Evolutionary conservation across 1,284 basidiomycete species (phyloP).

Genomic region (Trametes versicolor): DNA sequence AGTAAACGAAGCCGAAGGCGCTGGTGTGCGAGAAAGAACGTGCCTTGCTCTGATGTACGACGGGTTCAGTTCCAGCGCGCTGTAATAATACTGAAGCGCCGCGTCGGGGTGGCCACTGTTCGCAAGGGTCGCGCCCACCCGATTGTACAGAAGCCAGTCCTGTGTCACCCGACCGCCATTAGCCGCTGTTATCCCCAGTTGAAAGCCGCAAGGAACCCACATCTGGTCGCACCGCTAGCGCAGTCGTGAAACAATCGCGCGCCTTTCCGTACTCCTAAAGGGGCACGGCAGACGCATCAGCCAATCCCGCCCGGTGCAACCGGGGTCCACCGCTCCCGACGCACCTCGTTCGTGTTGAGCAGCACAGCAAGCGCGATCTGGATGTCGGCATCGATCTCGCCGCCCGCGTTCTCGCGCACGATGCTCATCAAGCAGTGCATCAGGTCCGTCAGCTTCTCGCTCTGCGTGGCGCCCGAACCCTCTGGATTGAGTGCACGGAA

Average conservation of each 20-base stretch:
- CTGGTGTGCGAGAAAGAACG: slow-evolving; percentile 25
- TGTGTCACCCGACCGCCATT: slow-evolving; percentile 42
- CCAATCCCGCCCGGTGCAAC: neutral
- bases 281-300: slow-evolving; percentile 12
- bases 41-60: slow-evolving; percentile 92
- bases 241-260: slow-evolving; percentile 94
- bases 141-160: slow-evolving; percentile 97
- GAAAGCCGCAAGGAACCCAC: slow-evolving; percentile 53
- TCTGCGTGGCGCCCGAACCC: slow-evolving; percentile 44
- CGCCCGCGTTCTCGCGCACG: slow-evolving; percentile 63
- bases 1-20: neutral
- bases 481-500: slow-evolving; percentile 51
- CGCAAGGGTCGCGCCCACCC: slow-evolving; percentile 95
- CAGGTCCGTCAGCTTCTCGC: slow-evolving; percentile 58
- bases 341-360: slow-evolving; percentile 90
- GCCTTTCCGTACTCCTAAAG: slow-evolving; percentile 88
- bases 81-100: slow-evolving; percentile 91
- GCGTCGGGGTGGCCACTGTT: slow-evolving; percentile 89
- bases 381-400: slow-evolving; percentile 89
- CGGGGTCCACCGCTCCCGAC: slow-evolving; percentile 17
- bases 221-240: slow-evolving; percentile 87
- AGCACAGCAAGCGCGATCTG: slow-evolving; percentile 96
- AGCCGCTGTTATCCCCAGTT: slow-evolving; percentile 5
- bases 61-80: slow-evolving; percentile 91
- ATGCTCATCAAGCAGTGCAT: slow-evolving; percentile 76